A percentile compares a stretch with the other conserved stretches of the same genome.
phyloP scores from a whole-genome alignment of 345 rosid genomes.

The Laguncularia racemosa region DNA sequence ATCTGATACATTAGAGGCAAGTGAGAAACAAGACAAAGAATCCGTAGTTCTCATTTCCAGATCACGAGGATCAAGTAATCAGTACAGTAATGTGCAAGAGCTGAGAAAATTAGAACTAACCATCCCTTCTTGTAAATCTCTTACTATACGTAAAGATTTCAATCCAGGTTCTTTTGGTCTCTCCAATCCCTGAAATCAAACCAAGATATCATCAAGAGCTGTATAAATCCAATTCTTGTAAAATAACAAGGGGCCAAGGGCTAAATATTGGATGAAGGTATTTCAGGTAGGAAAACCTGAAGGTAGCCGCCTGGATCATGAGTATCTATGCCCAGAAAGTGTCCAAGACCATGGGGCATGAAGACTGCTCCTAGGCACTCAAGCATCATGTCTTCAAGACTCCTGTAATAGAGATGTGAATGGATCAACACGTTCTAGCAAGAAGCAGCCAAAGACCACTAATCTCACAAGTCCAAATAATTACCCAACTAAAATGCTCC shows the following conservation, averaged over 20 bases:
- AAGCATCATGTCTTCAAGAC: constrained; percentile 74
- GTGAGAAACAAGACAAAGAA: too few relatives aligned
- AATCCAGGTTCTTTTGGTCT: constrained; percentile 72
- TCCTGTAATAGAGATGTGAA: constrained; percentile 27
- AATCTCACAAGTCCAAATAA: constrained; percentile 5
- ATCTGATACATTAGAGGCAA: too few relatives aligned
- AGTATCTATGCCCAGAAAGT: constrained; percentile 87
- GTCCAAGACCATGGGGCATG: constrained; percentile 98
- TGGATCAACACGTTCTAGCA: constrained; percentile 3
- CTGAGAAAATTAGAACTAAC: constrained; percentile 25
- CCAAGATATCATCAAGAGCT: too few relatives aligned
- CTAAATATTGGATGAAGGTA: background rate
- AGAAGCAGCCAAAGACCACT: constrained; percentile 5
- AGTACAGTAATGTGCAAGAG: background rate
- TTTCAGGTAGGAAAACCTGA: constrained; percentile 30
- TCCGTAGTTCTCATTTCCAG: too few relatives aligned
- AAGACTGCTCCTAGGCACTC: constrained; percentile 76
- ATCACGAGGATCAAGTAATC: too few relatives aligned
- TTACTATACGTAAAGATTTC: constrained; percentile 63
- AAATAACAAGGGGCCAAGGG: background rate
- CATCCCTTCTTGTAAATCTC: constrained; percentile 79
- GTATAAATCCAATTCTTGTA: constrained; percentile 1
- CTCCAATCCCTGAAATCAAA: constrained; percentile 44
- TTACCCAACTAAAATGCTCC: constrained; percentile 65
- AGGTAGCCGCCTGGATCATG: constrained; percentile 91